Evolutionary conservation across 345 rosid species (phyloP).

Genomic region (Ceriops tagal): DNA sequence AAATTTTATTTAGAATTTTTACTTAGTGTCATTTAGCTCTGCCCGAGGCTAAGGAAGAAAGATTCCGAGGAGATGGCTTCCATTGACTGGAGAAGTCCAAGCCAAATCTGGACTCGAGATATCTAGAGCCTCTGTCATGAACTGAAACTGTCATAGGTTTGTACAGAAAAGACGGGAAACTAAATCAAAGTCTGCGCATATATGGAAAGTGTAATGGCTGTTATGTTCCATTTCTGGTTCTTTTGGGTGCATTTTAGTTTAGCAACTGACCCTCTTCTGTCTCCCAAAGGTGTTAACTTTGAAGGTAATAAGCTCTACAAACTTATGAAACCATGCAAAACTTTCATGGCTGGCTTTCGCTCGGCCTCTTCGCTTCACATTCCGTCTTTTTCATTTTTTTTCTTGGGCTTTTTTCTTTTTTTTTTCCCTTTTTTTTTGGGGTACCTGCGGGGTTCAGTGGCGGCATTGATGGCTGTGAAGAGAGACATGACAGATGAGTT

Average conservation of each 20-base stretch:
- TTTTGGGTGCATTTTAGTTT: conserved; percentile 28
- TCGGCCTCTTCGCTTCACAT: background rate
- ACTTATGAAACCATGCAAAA: background rate
- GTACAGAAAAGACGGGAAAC: conserved; percentile 8
- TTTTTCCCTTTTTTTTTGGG: background rate
- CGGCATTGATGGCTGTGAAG: conserved; percentile 90
- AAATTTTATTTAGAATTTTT: no score
- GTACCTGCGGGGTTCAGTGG: conserved; percentile 40
- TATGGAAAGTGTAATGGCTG: conserved; percentile 33
- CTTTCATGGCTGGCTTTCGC: background rate
- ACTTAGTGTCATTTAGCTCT: background rate
- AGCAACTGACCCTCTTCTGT: conserved; percentile 65
- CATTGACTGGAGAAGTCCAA: background rate
- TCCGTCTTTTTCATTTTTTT: background rate
- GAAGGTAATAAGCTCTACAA: conserved; percentile 50
- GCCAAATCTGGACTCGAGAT: background rate
- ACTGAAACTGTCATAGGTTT: background rate
- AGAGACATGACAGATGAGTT: conserved; percentile 61
- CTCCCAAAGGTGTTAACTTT: conserved; percentile 92
- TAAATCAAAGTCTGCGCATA: background rate
- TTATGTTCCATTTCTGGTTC: conserved; percentile 26
- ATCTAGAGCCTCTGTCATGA: no score
- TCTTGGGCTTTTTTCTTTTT: background rate
- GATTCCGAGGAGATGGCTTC: background rate
- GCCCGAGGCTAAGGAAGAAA: background rate